phyloP scores from a whole-genome alignment of 805 yeast genomes.

The Yarrowia divulgata region DNA sequence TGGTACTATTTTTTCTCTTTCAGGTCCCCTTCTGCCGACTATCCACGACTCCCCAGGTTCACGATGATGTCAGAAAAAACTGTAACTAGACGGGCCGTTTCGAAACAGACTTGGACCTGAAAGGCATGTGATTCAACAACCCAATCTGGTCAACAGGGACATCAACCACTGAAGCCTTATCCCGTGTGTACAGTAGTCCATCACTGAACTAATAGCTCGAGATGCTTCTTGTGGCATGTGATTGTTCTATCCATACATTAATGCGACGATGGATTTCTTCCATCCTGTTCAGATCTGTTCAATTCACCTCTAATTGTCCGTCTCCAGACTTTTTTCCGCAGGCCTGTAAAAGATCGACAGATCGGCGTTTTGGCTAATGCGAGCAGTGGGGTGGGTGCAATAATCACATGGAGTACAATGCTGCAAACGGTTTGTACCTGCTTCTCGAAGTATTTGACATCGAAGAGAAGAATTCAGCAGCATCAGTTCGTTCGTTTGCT shows the following conservation, averaged over 20 bases:
- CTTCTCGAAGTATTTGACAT: not conserved
- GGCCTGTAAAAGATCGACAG: constrained; percentile 2
- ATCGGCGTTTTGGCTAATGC: not conserved
- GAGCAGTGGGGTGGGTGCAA: not conserved
- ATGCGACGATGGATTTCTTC: too few species aligned
- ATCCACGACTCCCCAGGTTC: not conserved
- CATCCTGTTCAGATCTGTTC: too few species aligned
- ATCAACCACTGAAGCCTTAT: too few species aligned
- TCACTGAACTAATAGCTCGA: too few species aligned
- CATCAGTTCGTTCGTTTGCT: too few species aligned
- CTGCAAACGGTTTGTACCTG: not conserved
- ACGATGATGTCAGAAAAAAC: not conserved
- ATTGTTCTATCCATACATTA: too few species aligned
- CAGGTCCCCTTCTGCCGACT: too few species aligned
- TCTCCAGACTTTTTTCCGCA: too few species aligned
- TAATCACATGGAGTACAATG: not conserved
- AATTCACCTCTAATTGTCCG: too few species aligned
- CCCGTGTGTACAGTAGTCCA: too few species aligned
- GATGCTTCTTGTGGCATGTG: too few species aligned
- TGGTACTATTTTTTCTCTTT: not conserved
- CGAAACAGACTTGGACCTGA: not conserved
- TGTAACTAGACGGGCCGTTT: constrained; percentile 1
- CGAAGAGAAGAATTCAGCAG: too few species aligned
- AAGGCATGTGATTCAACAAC: constrained; percentile 3
- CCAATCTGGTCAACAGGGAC: not conserved